Evolutionary conservation across 805 yeast species (phyloP), one percentile per base, ranked within the genome.

Genomic region (Metschnikowia amazonensis): DNA sequence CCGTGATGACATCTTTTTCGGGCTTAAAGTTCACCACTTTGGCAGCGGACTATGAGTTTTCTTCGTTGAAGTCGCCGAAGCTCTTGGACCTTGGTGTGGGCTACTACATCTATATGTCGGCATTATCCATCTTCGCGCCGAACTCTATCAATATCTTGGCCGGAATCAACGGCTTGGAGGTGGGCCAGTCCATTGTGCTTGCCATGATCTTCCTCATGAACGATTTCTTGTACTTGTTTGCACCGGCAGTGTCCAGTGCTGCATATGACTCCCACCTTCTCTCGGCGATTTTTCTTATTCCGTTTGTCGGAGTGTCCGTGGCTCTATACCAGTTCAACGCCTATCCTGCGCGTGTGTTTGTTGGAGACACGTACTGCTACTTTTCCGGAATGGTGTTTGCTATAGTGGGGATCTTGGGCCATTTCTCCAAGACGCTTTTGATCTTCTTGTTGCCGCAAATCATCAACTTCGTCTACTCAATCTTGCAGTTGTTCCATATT

Each of bases 331-430:
- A 78, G 55, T 84, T 74, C 70, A 94, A 94, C 62, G 86, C 90
- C 84, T 94, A 75, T 70, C 99, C 99, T 0, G 89, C 99, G 0
- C 69, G 69, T 46, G 98, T 89, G 1, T 94, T 94, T 67, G 99
- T 94, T 6, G 99, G 99, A 25, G 99, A 94, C 62, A 92, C 99
- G 0, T 94, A 86, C 71, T 94, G 99, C 67, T 94, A 94, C 66
- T 90, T 94, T 65, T 89, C 96, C 21, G 99, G 99, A 3, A 94
- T 94, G 99, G 96, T 94, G 1, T 89, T 94, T 65, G 99, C 98
- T 0, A 94, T 90, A 23, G 96, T 88, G 25, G 98, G 97, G 1
- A 94, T 94, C 29, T 75, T 88, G 47, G 98, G 98, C 1, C 99
- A 94, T 70, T 94, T 90, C 64, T 88, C 97, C 35, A 94, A 94